Conservation (phyloP, 306 rosid species). For the Citrullus mucosospermus region DNA sequence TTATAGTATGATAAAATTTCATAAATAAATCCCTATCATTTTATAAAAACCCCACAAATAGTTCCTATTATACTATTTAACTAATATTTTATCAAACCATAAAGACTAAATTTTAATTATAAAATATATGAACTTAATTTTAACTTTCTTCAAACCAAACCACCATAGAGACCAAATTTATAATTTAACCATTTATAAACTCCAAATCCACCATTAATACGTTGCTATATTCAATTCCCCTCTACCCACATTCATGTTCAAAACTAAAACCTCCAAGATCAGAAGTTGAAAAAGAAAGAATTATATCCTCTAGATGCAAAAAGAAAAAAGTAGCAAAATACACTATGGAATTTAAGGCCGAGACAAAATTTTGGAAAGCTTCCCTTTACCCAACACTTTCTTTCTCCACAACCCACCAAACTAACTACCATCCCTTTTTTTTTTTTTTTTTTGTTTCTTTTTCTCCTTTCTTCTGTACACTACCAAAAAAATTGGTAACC, state of each 20-base stretch:
- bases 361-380: constrained; percentile 4
- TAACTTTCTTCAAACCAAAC: too few relatives aligned
- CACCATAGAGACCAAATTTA: too few relatives aligned
- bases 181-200: too few relatives aligned
- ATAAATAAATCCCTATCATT: too few relatives aligned
- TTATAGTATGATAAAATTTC: too few relatives aligned
- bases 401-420: not conserved
- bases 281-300: not conserved
- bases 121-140: too few relatives aligned
- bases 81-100: too few relatives aligned
- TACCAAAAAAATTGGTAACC: constrained; percentile 13
- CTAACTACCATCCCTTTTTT: constrained; percentile 17
- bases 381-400: not conserved
- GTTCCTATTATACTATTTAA: too few relatives aligned
- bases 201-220: not conserved
- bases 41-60: too few relatives aligned
- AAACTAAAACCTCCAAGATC: not conserved
- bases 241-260: not conserved
- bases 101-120: too few relatives aligned
- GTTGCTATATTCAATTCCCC: not conserved
- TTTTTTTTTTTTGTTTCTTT: constrained; percentile 11
- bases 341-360: not conserved
- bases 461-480: constrained; percentile 39
- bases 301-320: not conserved
- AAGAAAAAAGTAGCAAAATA: not conserved